These are phyloP conservation scores for Ichthyophthirius multifiliis DNA, from an alignment of 169 alveolate genomes.

Conservation along the genomic window DNA sequence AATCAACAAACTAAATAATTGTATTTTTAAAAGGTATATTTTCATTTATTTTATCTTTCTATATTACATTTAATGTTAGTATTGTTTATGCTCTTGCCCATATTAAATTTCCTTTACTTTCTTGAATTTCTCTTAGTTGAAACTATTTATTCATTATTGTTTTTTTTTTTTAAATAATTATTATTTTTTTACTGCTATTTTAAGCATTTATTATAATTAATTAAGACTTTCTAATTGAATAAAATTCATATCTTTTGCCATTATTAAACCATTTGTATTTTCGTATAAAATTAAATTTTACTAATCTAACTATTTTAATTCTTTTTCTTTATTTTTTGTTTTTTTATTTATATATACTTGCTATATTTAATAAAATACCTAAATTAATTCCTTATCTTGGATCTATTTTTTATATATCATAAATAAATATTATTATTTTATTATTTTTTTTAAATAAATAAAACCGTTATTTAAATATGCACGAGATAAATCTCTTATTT, in stretches of 20 bases:
- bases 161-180: neutral
- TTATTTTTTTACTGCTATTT: neutral
- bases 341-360: neutral
- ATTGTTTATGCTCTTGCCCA: conserved; percentile 21
- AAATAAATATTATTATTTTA: neutral
- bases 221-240: neutral
- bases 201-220: conserved; percentile 13
- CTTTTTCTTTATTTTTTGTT: conserved; percentile 2
- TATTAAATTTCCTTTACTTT: conserved; percentile 1
- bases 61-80: conserved; percentile 27
- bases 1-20: conserved; percentile 31
- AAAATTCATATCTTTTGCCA: conserved; percentile 14
- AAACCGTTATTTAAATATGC: neutral
- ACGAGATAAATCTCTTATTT: conserved; percentile 8
- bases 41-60: conserved; percentile 45
- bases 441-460: neutral
- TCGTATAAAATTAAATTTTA: conserved; percentile 26
- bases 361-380: neutral
- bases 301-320: conserved; percentile 9
- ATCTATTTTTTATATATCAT: neutral
- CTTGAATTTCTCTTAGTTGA: neutral
- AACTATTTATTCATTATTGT: neutral
- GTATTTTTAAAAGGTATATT: conserved; percentile 26
- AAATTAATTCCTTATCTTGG: neutral
- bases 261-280: conserved; percentile 19